These are phyloP conservation scores for Clavispora vitiphila DNA, from an alignment of 805 yeast species.

Conservation along the genomic window DNA sequence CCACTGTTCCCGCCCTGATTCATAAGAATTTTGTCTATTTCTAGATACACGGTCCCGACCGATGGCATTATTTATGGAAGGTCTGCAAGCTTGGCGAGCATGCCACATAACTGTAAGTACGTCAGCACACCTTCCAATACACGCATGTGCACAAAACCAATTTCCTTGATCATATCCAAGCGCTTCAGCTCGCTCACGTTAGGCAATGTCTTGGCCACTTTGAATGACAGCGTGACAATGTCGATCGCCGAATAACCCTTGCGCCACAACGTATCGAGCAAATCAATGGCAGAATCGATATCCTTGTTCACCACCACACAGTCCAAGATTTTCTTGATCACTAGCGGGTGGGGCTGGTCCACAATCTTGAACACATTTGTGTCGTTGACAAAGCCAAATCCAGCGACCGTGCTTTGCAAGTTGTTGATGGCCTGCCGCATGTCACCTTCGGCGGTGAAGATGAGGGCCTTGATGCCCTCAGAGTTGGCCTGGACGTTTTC, in stretches of 20 bases:
- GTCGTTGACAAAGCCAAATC: slow-evolving; percentile 86
- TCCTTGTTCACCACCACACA: slow-evolving; percentile 35
- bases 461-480: slow-evolving; percentile 88
- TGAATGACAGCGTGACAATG: slow-evolving; percentile 83
- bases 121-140: slow-evolving; percentile 90
- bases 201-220: slow-evolving; percentile 74
- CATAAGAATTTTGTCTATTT: not conserved
- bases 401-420: slow-evolving; percentile 89
- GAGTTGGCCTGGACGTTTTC: slow-evolving; percentile 77
- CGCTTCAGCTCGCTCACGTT: slow-evolving; percentile 64
- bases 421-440: slow-evolving; percentile 98
- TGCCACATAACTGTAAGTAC: slow-evolving; percentile 78
- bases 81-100: slow-evolving; percentile 55
- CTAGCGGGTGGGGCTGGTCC: slow-evolving; percentile 92
- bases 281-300: slow-evolving; percentile 62
- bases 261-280: slow-evolving; percentile 69
- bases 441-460: slow-evolving; percentile 96
- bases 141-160: slow-evolving; percentile 89
- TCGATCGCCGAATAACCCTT: slow-evolving; percentile 94
- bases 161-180: slow-evolving; percentile 74
- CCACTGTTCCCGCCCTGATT: too few relatives aligned
- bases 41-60: not conserved
- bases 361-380: slow-evolving; percentile 93
- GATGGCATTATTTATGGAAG: slow-evolving; percentile 1
- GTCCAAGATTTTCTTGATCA: slow-evolving; percentile 59